Evolutionary conservation across 2,329 filamentous ascomycete species (phyloP), one percentile per base, ranked within the genome.

Genomic region (Penicillium sp.): DNA sequence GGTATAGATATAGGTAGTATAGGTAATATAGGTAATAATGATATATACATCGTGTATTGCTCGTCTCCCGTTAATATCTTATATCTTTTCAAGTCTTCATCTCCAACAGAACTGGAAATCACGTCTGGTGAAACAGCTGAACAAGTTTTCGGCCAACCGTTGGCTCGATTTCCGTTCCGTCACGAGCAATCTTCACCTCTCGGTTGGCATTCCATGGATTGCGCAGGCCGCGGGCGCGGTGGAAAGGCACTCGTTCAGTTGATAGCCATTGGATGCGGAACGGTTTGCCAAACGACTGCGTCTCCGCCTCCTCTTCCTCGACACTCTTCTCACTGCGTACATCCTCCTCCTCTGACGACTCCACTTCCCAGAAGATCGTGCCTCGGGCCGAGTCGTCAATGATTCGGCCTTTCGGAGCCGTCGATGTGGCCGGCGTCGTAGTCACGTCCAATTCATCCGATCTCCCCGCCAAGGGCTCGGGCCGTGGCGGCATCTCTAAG

Each of bases 121-220:
- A 51, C 34, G 56, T 41, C 32, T 77, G 72, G 58, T 87, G 85
- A 67, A 97, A 96, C 60, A 96, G 78, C 36, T 83, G 82, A 52
- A 94, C 76, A 44, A 97, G 72, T 58, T 81, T 81, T 58, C 82
- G 81, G 4, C 90, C 91, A 35, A 95, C 80, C 24, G 76, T 80
- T 23, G 90, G 87, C 68, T 97, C 91, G 43, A 97, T 74, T 67
- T 97, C 91, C 0, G 91, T 97, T 1, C 91, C 91, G 60, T 97
- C 91, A 59, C 91, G 79, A 20, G 91, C 91, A 63, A 97, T 95
- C 69, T 97, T 97, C 52, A 97, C 87, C 64, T 97, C 91, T 42
- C 91, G 77, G 62, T 96, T 95, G 4, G 88, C 86, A 66, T 97
- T 97, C 88, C 89, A 95, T 0, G 89, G 86, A 64, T 97, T 97